Percentiles rank a stretch among this genome's conserved stretches.
phyloP scores from a whole-genome alignment of 495 filamentous ascomycete genomes.

The Podospora sp. region DNA sequence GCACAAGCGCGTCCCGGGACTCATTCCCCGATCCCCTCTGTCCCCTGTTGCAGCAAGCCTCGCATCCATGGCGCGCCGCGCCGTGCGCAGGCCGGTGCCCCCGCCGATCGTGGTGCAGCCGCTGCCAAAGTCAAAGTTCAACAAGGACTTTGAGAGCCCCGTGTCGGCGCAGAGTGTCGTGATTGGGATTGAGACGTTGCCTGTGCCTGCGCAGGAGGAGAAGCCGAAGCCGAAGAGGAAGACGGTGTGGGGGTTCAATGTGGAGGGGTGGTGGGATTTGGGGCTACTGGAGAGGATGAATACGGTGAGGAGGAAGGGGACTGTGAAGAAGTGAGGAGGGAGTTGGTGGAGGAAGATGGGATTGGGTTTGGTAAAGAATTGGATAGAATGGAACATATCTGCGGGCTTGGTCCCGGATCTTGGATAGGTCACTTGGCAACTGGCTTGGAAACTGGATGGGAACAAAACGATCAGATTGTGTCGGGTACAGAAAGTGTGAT shows the following conservation, averaged over 20 bases:
- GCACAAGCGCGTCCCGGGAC: slow-evolving; percentile 28
- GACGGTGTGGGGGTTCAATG: slow-evolving; percentile 40
- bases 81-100: slow-evolving; percentile 19
- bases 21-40: slow-evolving; percentile 29
- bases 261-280: slow-evolving; percentile 55
- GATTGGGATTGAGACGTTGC: slow-evolving; percentile 10
- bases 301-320: slow-evolving; percentile 31
- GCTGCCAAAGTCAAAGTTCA: slow-evolving; percentile 5
- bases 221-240: slow-evolving; percentile 36
- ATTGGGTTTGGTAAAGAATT: too few relatives aligned
- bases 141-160: slow-evolving; percentile 10
- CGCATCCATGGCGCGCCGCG: slow-evolving; percentile 15
- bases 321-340: background rate
- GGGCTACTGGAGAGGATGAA: slow-evolving; percentile 44
- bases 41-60: slow-evolving; percentile 22
- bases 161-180: slow-evolving; percentile 15
- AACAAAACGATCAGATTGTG: too few relatives aligned
- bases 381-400: too few relatives aligned
- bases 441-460: too few relatives aligned
- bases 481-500: too few relatives aligned
- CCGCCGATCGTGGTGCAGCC: slow-evolving; percentile 27
- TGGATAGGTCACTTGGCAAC: too few relatives aligned
- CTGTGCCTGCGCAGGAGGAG: background rate
- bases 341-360: too few relatives aligned
- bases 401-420: too few relatives aligned